These are phyloP conservation scores for Penicillium sp. DNA, from an alignment of 2,329 filamentous ascomycete genomes.

Conservation along the genomic window DNA sequence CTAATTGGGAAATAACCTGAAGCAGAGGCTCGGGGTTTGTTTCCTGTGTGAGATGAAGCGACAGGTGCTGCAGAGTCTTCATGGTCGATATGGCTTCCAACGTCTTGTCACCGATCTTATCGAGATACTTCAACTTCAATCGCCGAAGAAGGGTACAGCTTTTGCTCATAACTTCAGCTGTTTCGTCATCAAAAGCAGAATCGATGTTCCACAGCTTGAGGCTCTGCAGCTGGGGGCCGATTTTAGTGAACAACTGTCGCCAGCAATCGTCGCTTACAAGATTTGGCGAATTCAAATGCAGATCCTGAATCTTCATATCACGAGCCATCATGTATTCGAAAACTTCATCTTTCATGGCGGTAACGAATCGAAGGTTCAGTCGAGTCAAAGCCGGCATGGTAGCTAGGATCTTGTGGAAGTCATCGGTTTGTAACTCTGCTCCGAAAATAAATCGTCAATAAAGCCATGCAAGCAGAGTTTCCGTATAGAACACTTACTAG, in stretches of 20 bases:
- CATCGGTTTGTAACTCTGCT: slow-evolving; percentile 67
- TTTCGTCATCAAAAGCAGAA: slow-evolving; percentile 73
- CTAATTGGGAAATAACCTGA: slow-evolving; percentile 62
- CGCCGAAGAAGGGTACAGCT: slow-evolving; percentile 69
- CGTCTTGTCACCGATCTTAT: slow-evolving; percentile 66
- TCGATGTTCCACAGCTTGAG: slow-evolving; percentile 84
- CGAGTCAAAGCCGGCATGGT: slow-evolving; percentile 67
- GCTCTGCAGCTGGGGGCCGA: slow-evolving; percentile 64
- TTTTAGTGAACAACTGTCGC: slow-evolving; percentile 66
- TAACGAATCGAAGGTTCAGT: slow-evolving; percentile 78
- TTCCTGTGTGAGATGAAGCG: slow-evolving; percentile 64
- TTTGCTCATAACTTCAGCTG: slow-evolving; percentile 61
- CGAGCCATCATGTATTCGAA: slow-evolving; percentile 78
- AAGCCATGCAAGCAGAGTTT: background rate
- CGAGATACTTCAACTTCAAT: slow-evolving; percentile 80
- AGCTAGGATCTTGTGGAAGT: slow-evolving; percentile 80
- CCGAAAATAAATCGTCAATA: slow-evolving; percentile 18
- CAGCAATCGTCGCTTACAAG: slow-evolving; percentile 76
- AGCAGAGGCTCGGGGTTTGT: slow-evolving; percentile 60
- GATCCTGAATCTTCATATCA: slow-evolving; percentile 64
- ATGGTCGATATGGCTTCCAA: slow-evolving; percentile 66
- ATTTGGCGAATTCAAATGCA: slow-evolving; percentile 83
- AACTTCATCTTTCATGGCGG: slow-evolving; percentile 84
- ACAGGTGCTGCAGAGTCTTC: slow-evolving; percentile 68
- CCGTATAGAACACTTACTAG: slow-evolving; percentile 43